Percentiles rank a stretch among this genome's conserved stretches.
phyloP scores from a whole-genome alignment of 768 basidiomycete genomes.

The Calvatia gigantea region DNA sequence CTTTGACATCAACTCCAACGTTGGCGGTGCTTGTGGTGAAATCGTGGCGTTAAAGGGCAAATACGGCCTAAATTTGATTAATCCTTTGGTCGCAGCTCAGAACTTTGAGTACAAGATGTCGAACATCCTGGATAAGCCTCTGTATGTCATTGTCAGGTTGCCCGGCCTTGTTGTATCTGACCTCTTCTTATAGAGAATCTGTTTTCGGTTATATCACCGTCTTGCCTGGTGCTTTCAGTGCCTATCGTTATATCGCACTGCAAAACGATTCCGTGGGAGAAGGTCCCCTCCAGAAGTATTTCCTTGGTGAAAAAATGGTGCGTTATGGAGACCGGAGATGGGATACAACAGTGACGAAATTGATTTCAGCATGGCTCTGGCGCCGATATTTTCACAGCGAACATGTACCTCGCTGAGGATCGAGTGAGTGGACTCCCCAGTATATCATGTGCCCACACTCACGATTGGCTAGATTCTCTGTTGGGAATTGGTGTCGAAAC shows the following conservation, averaged over 20 bases:
- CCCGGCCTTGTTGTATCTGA: neutral
- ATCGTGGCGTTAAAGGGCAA: conserved; percentile 90
- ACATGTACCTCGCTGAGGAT: conserved; percentile 96
- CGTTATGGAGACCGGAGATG: conserved; percentile 16
- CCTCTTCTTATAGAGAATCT: conserved; percentile 47
- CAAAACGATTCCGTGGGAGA: conserved; percentile 82
- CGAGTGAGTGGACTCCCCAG: conserved; percentile 38
- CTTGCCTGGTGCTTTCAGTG: conserved; percentile 88
- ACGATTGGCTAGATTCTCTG: conserved; percentile 69
- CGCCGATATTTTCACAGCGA: conserved; percentile 91
- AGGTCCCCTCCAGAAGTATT: conserved; percentile 93
- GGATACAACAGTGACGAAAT: neutral
- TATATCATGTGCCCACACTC: neutral
- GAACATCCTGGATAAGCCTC: conserved; percentile 89
- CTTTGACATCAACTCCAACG: conserved; percentile 88
- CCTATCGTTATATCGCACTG: conserved; percentile 86
- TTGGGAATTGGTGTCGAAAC: conserved; percentile 97
- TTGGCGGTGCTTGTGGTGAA: conserved; percentile 94
- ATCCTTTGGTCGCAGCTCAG: conserved; percentile 72
- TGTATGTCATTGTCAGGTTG: conserved; percentile 38
- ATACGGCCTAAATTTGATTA: conserved; percentile 73
- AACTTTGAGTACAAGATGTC: conserved; percentile 96
- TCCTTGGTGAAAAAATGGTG: conserved; percentile 93
- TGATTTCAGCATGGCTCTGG: conserved; percentile 65
- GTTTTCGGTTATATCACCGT: conserved; percentile 96